Evolutionary conservation across 306 rosid species (phyloP).

Genomic region (Trifolium dubium): DNA sequence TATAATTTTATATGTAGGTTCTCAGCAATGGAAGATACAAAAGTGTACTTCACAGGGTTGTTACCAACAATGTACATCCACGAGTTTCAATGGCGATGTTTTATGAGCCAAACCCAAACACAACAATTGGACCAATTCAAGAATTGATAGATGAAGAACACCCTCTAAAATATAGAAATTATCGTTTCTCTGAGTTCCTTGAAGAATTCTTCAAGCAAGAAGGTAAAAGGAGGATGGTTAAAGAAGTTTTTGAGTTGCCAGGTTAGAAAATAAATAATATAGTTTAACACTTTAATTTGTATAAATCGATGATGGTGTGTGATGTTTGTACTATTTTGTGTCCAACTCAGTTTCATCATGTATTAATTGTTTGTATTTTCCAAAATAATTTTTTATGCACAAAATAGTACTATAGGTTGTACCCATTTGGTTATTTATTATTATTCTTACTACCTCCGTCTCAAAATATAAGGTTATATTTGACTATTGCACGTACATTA

Average conservation of each 20-base stretch:
- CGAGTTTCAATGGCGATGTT: slow-evolving; percentile 57
- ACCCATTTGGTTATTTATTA: too few species aligned
- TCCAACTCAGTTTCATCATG: too few species aligned
- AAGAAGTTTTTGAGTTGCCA: slow-evolving; percentile 55
- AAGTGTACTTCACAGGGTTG: slow-evolving; percentile 62
- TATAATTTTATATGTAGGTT: slow-evolving; percentile 34
- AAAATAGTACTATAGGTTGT: too few species aligned
- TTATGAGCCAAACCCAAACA: slow-evolving; percentile 47
- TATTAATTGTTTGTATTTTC: too few species aligned
- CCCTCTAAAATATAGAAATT: slow-evolving; percentile 39
- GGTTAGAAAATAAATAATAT: neutral
- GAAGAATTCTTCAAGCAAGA: slow-evolving; percentile 47
- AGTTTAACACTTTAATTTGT: neutral
- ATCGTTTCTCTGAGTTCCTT: slow-evolving; percentile 47
- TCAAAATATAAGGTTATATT: too few species aligned
- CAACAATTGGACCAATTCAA: slow-evolving; percentile 49
- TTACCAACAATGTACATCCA: slow-evolving; percentile 43
- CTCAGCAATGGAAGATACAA: slow-evolving; percentile 60
- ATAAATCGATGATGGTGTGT: too few species aligned
- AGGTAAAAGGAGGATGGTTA: slow-evolving; percentile 51
- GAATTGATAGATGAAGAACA: slow-evolving; percentile 52
- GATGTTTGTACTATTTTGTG: too few species aligned
- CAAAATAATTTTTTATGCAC: too few species aligned
- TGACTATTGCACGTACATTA: too few species aligned
- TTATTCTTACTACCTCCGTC: too few species aligned